phyloP scores from a whole-genome alignment of 2,329 filamentous ascomycete species.

The Colletotrichum spinosum region DNA sequence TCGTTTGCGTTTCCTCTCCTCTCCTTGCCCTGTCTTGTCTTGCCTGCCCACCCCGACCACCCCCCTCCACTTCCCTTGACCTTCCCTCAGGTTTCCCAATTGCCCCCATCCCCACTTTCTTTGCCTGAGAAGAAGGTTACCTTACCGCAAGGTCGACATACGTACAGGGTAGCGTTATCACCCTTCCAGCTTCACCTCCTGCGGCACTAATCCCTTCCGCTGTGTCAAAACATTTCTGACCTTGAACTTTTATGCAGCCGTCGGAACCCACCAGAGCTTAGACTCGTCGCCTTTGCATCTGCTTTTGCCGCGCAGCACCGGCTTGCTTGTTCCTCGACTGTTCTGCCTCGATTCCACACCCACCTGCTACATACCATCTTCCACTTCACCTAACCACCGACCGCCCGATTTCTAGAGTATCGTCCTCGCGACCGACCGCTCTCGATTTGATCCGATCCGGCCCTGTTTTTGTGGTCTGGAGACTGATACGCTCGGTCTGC shows the following conservation, averaged over 20 bases:
- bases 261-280: conserved; percentile 42
- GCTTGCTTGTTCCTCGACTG: conserved; percentile 11
- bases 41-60: conserved; percentile 28
- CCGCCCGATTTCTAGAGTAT: conserved; percentile 2
- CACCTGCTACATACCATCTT: conserved; percentile 11
- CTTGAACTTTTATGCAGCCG: conserved; percentile 48
- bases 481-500: neutral
- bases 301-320: conserved; percentile 19
- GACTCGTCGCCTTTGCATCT: conserved; percentile 23
- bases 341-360: conserved; percentile 22
- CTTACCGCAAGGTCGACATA: neutral
- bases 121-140: conserved; percentile 37
- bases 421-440: conserved; percentile 13
- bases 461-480: too few relatives aligned
- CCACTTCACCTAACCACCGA: conserved; percentile 23
- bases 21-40: neutral
- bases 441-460: neutral
- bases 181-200: conserved; percentile 45
- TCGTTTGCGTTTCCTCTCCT: too few relatives aligned
- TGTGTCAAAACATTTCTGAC: conserved; percentile 54
- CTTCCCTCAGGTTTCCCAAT: conserved; percentile 37
- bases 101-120: conserved; percentile 37
- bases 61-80: conserved; percentile 34
- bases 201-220: conserved; percentile 52
- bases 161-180: conserved; percentile 38